Base-by-base conservation (phyloP, 2,329 filamentous ascomycete genomes). In the Raffaelea ambrosiae region DNA sequence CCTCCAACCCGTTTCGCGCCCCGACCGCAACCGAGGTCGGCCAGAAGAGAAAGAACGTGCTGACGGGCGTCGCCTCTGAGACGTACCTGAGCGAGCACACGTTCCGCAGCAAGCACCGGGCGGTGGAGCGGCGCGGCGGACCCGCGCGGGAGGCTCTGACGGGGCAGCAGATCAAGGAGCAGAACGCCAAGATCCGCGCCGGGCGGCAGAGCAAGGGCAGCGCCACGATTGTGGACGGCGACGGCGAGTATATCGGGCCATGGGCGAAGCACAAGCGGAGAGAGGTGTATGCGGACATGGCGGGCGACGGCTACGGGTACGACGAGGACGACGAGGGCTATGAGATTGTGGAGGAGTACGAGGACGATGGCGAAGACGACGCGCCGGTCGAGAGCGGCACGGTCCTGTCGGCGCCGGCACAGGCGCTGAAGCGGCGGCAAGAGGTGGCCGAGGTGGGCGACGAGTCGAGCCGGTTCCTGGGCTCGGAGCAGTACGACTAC, bases 391-490 rank as follows among this genome's bases (percentile, higher is more conserved):
- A 78, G 58, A 83, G 80, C 58, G 81, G 81, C 20, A 76, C 78
- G 4, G 70, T 82, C 8, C 59, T 83, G n/a, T 63, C 70, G 43
- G 77, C 81, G 8, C 76, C 80, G 3, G 67, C 68, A 14, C 64
- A 69, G 50, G 74, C 79, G 3, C 61, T 84, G 38, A 71, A 68
- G 33, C 70, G 71, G 53, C 66, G 81, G 55, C 77, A 79, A 61
- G 70, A 79, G 60, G 72, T 74, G 9, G 78, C 82, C 60, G 72
- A 74, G 54, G 55, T 74, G 58, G 81, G 81, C 50, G 78, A 78
- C 22, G 93, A 98, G 69, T 93, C 84, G 46, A 89, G 84, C 40
- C 83, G 82, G 40, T 98, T 97, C 67, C 86, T 95, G 60, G 93
- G 90, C 53, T 76, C 77, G 38, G 74, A 86, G 61, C 73, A 93